A percentile compares a stretch with the other conserved stretches of the same genome.
phyloP scores from a whole-genome alignment of 495 filamentous ascomycete genomes.

The Haplographium delicatum region DNA sequence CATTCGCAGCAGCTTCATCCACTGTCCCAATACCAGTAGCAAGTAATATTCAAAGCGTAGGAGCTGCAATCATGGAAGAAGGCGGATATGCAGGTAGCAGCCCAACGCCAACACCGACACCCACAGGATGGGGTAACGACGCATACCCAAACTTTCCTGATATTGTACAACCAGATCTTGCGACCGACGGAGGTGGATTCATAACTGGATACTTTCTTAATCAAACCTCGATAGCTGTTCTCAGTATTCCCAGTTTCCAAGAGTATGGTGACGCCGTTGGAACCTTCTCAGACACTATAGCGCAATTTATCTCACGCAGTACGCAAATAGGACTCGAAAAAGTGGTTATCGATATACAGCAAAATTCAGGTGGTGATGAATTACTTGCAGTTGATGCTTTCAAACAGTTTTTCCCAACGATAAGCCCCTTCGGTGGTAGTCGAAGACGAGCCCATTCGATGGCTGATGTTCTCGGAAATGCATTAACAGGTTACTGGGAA shows the following conservation, averaged over 20 bases:
- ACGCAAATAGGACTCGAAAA: conserved; percentile 34
- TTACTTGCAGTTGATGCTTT: conserved; percentile 42
- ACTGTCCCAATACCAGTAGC: neutral
- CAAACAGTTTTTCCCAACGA: conserved; percentile 47
- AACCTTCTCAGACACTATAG: conserved; percentile 34
- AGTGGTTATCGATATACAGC: conserved; percentile 47
- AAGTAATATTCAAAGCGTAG: neutral
- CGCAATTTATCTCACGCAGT: conserved; percentile 36
- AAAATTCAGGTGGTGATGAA: conserved; percentile 39
- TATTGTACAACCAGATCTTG: conserved; percentile 31
- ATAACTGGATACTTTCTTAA: conserved; percentile 41
- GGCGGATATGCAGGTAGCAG: no score
- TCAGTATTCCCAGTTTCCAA: conserved; percentile 46
- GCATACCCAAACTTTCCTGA: conserved; percentile 32
- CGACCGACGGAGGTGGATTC: conserved; percentile 28
- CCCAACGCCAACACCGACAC: conserved; percentile 10
- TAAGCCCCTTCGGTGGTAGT: conserved; percentile 37
- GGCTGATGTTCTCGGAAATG: conserved; percentile 38
- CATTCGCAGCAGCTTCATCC: conserved; percentile 15
- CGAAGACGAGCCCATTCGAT: conserved; percentile 38
- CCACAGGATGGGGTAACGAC: conserved; percentile 24
- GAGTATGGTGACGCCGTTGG: conserved; percentile 26
- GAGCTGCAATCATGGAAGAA: neutral
- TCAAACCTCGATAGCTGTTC: conserved; percentile 35
- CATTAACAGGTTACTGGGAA: conserved; percentile 33